Conservation (phyloP, 768 basidiomycete genomes). For the Lanmaoa rubissima region DNA sequence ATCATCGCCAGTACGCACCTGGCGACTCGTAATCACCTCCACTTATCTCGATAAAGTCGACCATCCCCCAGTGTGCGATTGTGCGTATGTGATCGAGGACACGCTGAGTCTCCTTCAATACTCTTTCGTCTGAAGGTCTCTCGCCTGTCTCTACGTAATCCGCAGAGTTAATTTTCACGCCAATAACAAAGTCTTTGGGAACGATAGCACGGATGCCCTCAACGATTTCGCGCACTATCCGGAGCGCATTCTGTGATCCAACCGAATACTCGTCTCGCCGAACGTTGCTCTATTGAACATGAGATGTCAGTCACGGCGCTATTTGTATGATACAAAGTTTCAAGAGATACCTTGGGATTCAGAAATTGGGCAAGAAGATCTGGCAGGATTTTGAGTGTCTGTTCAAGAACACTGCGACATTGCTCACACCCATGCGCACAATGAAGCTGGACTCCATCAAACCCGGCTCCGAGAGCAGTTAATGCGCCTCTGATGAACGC, state of each 20-base stretch:
- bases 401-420: background rate
- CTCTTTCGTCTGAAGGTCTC: constrained; percentile 32
- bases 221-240: constrained; percentile 56
- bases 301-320: constrained; percentile 14
- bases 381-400: constrained; percentile 24
- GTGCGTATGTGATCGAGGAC: constrained; percentile 60
- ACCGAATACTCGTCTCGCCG: constrained; percentile 62
- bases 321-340: background rate
- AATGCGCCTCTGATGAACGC: constrained; percentile 67
- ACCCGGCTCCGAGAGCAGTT: constrained; percentile 64
- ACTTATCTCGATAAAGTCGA: constrained; percentile 88
- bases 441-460: constrained; percentile 87
- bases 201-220: constrained; percentile 51
- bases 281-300: constrained; percentile 41
- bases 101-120: constrained; percentile 27
- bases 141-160: constrained; percentile 55
- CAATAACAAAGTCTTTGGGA: constrained; percentile 62
- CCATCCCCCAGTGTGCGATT: constrained; percentile 58
- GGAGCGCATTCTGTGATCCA: constrained; percentile 43
- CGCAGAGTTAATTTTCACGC: constrained; percentile 77
- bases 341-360: constrained; percentile 55
- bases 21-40: constrained; percentile 85
- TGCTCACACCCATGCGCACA: constrained; percentile 81
- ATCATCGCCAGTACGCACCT: constrained; percentile 50
- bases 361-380: constrained; percentile 81